phyloP scores from a whole-genome alignment of 306 rosid species.

The Vigna hirtella region DNA sequence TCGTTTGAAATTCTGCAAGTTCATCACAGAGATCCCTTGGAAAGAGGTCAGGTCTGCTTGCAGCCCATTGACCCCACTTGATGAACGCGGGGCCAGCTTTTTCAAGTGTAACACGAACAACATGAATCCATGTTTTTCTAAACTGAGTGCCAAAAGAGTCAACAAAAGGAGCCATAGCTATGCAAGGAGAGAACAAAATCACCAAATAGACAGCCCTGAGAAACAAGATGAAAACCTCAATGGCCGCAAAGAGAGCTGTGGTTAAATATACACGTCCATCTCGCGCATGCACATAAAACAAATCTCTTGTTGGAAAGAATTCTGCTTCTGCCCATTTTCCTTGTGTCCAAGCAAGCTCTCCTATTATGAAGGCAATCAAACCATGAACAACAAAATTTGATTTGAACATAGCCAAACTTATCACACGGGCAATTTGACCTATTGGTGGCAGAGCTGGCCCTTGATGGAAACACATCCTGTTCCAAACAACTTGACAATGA shows the following conservation, averaged over 20 bases:
- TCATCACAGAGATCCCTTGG: constrained; percentile 76
- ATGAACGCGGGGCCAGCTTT: constrained; percentile 84
- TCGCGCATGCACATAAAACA: constrained; percentile 52
- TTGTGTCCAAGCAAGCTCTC: constrained; percentile 62
- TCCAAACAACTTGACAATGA: constrained; percentile 64
- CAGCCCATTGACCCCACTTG: constrained; percentile 97
- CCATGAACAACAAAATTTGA: constrained; percentile 74
- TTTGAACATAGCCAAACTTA: constrained; percentile 70
- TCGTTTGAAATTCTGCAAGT: constrained; percentile 73
- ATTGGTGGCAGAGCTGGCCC: constrained; percentile 59
- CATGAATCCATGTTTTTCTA: constrained; percentile 71
- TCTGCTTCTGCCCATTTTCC: constrained; percentile 60
- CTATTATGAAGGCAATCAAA: constrained; percentile 58
- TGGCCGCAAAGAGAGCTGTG: constrained; percentile 48
- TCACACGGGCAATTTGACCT: constrained; percentile 67
- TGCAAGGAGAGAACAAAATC: constrained; percentile 73
- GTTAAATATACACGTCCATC: constrained; percentile 61
- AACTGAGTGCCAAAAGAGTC: constrained; percentile 56
- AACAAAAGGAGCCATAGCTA: constrained; percentile 73
- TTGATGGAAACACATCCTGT: constrained; percentile 54
- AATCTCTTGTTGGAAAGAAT: constrained; percentile 53
- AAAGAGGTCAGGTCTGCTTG: constrained; percentile 83
- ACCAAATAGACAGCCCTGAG: constrained; percentile 68
- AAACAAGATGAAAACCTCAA: constrained; percentile 65
- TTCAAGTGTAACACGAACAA: constrained; percentile 66